A percentile compares a stretch with the other conserved stretches of the same genome.
phyloP scores from a whole-genome alignment of 495 filamentous ascomycete genomes.

The Penicillium cataractarum region DNA sequence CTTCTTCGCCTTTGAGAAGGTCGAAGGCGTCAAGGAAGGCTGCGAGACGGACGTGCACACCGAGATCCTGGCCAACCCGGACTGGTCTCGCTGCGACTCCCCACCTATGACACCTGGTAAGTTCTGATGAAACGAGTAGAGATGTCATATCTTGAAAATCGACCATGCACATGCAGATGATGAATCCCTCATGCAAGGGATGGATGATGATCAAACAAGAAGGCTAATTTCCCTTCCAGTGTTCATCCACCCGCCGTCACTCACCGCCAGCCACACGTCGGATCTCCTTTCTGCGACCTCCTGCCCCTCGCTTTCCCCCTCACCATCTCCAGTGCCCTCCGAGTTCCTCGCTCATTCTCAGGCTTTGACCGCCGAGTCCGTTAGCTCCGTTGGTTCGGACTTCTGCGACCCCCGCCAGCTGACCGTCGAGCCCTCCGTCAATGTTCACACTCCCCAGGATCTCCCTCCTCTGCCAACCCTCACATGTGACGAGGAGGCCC shows the following conservation, averaged over 20 bases:
- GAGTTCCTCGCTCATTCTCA: conserved; percentile 70
- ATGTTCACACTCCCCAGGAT: conserved; percentile 58
- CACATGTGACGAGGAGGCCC: conserved; percentile 73
- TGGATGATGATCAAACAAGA: conserved; percentile 16
- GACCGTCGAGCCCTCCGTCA: conserved; percentile 69
- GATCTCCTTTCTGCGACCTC: conserved; percentile 72
- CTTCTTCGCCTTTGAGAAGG: conserved; percentile 73
- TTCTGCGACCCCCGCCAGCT: conserved; percentile 95
- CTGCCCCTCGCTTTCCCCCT: conserved; percentile 82
- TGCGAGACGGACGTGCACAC: conserved; percentile 75
- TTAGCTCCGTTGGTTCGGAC: conserved; percentile 47
- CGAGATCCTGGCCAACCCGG: conserved; percentile 74
- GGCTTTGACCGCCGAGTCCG: conserved; percentile 39
- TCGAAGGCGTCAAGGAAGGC: conserved; percentile 80
- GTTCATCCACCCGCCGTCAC: conserved; percentile 77
- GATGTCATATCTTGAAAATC: conserved; percentile 18
- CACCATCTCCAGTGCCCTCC: conserved; percentile 69
- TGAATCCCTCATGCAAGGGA: conserved; percentile 25
- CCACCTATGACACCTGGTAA: conserved; percentile 94
- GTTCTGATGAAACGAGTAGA: conserved; percentile 39
- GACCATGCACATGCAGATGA: conserved; percentile 7
- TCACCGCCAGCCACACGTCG: conserved; percentile 63
- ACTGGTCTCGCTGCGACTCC: conserved; percentile 75
- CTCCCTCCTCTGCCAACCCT: conserved; percentile 73
- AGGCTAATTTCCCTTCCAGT: conserved; percentile 54